phyloP scores from a whole-genome alignment of 1,284 basidiomycete genomes.

The Microbotryum lychnidis-dioicae region DNA sequence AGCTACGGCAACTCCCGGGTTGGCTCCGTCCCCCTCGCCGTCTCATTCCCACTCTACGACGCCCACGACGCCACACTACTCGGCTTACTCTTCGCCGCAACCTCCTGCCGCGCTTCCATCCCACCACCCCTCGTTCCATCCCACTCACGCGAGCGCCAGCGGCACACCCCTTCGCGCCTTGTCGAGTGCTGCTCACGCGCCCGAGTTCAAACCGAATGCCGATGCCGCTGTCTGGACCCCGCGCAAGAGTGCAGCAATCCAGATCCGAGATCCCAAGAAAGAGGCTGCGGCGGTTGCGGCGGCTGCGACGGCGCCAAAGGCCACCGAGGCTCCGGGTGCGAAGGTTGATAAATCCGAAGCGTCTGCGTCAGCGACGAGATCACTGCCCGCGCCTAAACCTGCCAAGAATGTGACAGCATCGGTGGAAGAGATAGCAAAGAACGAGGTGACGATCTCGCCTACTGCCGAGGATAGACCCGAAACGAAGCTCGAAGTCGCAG shows the following conservation, averaged over 20 bases:
- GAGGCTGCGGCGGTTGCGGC: conserved; percentile 4
- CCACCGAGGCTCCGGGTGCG: conserved; percentile 13
- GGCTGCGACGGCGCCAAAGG: conserved; percentile 8
- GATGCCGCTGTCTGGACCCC: conserved; percentile 19
- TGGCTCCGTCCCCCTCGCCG: too few relatives aligned
- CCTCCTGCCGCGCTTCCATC: conserved; percentile 9
- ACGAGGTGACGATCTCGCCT: neutral
- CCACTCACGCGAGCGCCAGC: conserved; percentile 12
- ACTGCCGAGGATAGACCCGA: conserved; percentile 10
- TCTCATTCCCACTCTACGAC: conserved; percentile 2
- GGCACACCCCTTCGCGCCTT: conserved; percentile 14
- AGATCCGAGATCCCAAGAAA: conserved; percentile 31
- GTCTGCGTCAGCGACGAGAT: too few relatives aligned
- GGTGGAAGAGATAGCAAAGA: conserved; percentile 33
- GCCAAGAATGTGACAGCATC: conserved; percentile 32
- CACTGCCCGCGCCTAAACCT: neutral
- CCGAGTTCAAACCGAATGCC: conserved; percentile 24
- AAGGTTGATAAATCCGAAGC: conserved; percentile 9
- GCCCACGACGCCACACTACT: conserved; percentile 6
- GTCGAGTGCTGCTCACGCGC: conserved; percentile 12
- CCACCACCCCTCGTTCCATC: conserved; percentile 3
- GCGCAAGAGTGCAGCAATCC: conserved; percentile 29
- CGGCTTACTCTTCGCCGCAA: conserved; percentile 23
- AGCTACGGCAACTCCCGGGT: too few relatives aligned
- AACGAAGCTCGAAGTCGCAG: conserved; percentile 43